Conservation (phyloP, 2,329 filamentous ascomycete genomes). For the Incumbomyces lentus region DNA sequence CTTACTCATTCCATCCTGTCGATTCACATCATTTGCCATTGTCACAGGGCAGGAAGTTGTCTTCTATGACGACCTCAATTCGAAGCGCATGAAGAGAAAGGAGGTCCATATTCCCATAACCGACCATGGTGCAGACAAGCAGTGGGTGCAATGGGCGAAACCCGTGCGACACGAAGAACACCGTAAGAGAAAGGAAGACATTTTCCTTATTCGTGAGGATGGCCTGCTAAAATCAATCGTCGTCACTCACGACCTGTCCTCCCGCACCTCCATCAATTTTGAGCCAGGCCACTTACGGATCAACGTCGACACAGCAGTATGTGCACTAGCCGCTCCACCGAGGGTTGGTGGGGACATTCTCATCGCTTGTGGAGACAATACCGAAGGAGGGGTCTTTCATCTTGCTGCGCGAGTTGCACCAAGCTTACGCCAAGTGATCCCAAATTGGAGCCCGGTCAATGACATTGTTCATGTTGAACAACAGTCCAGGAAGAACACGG, state of each 20-base stretch:
- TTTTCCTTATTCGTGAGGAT: constrained; percentile 83
- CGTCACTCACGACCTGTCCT: background rate
- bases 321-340: constrained; percentile 40
- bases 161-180: constrained; percentile 58
- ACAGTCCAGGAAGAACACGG: background rate
- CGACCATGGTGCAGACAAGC: constrained; percentile 10
- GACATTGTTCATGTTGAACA: constrained; percentile 27
- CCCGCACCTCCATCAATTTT: constrained; percentile 22
- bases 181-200: constrained; percentile 57
- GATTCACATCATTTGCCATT: constrained; percentile 60
- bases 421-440: constrained; percentile 50
- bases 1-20: constrained; percentile 60
- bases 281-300: constrained; percentile 52
- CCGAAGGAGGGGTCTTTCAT: constrained; percentile 66
- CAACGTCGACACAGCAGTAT: constrained; percentile 72
- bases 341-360: constrained; percentile 62
- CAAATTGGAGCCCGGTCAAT: constrained; percentile 48
- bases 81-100: constrained; percentile 4
- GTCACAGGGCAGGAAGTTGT: constrained; percentile 51
- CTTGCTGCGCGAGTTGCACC: constrained; percentile 49
- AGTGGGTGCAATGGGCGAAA: constrained; percentile 79
- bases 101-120: background rate
- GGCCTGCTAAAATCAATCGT: constrained; percentile 62
- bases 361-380: constrained; percentile 66
- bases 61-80: constrained; percentile 34